These are phyloP conservation scores for Diplodia intermedia DNA, from an alignment of 2,329 filamentous ascomycete species.

Conservation along the genomic window DNA sequence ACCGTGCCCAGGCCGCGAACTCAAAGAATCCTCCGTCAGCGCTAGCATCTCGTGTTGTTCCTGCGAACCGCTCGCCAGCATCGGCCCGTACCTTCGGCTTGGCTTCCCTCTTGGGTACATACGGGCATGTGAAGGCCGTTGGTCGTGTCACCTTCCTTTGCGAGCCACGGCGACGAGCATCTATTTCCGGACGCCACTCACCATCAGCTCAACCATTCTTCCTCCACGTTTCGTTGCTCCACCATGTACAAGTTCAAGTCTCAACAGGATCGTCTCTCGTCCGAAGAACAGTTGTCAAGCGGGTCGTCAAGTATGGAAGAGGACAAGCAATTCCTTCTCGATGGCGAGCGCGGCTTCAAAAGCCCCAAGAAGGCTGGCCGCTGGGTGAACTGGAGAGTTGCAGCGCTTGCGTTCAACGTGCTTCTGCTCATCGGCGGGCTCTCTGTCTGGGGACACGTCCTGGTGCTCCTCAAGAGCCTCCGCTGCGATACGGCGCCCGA, in stretches of 20 bases:
- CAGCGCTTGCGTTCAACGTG: neutral
- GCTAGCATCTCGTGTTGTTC: too few relatives aligned
- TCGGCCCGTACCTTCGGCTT: too few relatives aligned
- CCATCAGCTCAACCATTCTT: too few relatives aligned
- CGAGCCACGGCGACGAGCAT: neutral
- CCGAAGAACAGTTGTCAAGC: neutral
- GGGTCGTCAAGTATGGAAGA: conserved; percentile 7
- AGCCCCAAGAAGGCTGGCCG: neutral
- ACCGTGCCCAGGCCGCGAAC: too few relatives aligned
- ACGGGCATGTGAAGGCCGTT: neutral
- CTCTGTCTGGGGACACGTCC: conserved; percentile 9
- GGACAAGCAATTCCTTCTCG: conserved; percentile 16
- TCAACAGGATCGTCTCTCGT: neutral
- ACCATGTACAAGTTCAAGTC: conserved; percentile 14
- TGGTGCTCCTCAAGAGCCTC: conserved; percentile 5
- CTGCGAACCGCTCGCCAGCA: too few relatives aligned
- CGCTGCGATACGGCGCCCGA: conserved; percentile 1
- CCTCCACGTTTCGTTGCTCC: neutral
- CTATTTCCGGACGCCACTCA: neutral
- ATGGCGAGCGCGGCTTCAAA: neutral
- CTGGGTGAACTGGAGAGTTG: conserved; percentile 1
- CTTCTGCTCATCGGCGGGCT: conserved; percentile 7
- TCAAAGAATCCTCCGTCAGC: too few relatives aligned
- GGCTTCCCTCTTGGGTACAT: too few relatives aligned
- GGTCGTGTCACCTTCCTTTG: too few relatives aligned